Conservation (phyloP, 768 basidiomycete species). For the Candolleomyces eurysporus region DNA sequence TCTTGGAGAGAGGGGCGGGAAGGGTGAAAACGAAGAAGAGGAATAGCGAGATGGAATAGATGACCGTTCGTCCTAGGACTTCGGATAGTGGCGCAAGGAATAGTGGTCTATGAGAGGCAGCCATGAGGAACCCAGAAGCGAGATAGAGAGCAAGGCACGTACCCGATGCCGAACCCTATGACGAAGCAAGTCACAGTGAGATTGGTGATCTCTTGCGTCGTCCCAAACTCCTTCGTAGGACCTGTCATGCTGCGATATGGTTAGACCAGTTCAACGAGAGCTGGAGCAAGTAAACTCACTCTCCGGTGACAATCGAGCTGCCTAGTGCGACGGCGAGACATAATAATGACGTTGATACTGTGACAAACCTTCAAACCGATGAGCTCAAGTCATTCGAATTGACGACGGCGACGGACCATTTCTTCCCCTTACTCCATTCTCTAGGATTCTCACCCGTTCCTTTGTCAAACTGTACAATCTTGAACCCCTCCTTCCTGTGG, state of each 20-base stretch:
- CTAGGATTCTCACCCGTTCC: constrained; percentile 33
- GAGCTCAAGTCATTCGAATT: not conserved
- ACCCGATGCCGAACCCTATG: constrained; percentile 42
- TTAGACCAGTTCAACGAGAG: not conserved
- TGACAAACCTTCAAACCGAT: constrained; percentile 29
- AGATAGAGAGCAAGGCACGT: constrained; percentile 12
- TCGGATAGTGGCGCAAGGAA: constrained; percentile 39
- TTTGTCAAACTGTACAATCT: constrained; percentile 23
- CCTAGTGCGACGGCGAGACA: constrained; percentile 37
- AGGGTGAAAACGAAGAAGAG: constrained; percentile 47
- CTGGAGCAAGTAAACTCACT: constrained; percentile 24
- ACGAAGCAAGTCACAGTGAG: constrained; percentile 43
- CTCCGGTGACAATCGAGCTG: constrained; percentile 40
- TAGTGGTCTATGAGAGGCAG: constrained; percentile 31
- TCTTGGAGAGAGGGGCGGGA: constrained; percentile 41
- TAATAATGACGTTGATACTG: constrained; percentile 31
- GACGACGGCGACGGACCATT: constrained; percentile 27
- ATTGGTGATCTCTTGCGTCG: constrained; percentile 34
- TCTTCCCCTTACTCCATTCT: constrained; percentile 30
- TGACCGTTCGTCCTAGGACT: constrained; percentile 34
- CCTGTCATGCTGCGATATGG: constrained; percentile 26
- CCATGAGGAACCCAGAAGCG: constrained; percentile 11
- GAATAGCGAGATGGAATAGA: constrained; percentile 37
- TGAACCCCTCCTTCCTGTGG: constrained; percentile 19
- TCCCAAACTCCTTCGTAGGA: constrained; percentile 29